Percentiles rank a stretch among this genome's conserved stretches.
These are phyloP conservation scores for Aegilops tauschii DNA, from an alignment of 176 grass and related monocot genomes.

Conservation along the genomic window DNA sequence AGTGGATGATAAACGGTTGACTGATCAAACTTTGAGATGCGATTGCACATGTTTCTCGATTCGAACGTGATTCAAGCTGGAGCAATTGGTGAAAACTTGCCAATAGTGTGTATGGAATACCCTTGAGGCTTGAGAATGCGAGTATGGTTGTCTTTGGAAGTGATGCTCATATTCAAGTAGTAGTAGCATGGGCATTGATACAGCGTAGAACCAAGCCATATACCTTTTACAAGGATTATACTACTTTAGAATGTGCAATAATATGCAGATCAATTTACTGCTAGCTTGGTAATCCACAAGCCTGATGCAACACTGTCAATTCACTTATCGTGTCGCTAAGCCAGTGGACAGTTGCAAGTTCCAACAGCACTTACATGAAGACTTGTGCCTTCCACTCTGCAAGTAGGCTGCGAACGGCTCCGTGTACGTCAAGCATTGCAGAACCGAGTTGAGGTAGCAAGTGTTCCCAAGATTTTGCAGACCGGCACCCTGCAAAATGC, in stretches of 20 bases:
- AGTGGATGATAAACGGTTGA: neutral
- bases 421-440: constrained; percentile 95
- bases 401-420: constrained; percentile 98
- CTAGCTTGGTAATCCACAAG: neutral
- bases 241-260: neutral
- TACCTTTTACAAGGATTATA: neutral
- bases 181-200: neutral
- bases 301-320: neutral
- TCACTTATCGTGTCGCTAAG: neutral
- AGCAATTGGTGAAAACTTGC: constrained; percentile 18
- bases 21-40: neutral
- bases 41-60: neutral
- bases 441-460: constrained; percentile 96
- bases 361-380: constrained; percentile 71
- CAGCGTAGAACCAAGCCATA: neutral
- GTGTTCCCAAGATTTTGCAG: constrained; percentile 96
- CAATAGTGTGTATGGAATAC: neutral
- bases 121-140: neutral
- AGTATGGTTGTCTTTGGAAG: constrained; percentile 1
- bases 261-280: neutral
- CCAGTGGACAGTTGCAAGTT: neutral
- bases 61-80: constrained; percentile 7
- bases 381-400: constrained; percentile 91
- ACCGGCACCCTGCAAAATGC: constrained; percentile 83
- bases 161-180: neutral